Base-by-base conservation (phyloP, 495 filamentous ascomycete species). In the Podospora sp. region DNA sequence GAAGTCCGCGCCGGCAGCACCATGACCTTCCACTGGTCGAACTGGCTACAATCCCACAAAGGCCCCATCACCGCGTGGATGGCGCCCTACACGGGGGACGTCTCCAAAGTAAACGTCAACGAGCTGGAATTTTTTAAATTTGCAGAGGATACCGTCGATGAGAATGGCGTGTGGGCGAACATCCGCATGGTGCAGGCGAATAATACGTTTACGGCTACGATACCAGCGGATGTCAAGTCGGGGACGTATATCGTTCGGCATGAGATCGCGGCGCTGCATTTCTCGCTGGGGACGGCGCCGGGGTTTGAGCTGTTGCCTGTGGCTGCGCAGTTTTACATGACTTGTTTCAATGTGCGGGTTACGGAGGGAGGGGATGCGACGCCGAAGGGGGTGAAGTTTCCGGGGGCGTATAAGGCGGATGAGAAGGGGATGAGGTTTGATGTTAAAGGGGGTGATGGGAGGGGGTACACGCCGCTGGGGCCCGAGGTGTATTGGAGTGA, bases 91-190 rank as follows among this genome's bases (percentile, higher is more conserved):
- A 55, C 52, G 4, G 71, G 71, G 0, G 40, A 62, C 18, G 29
- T 73, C 76, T 74, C 83, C 18, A 78, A 78, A 7, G 88, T 86
- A 2, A 83, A 90, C 74, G 86, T 88, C 77, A 85, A 82, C 8
- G 73, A 73, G 6, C 82, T 91, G 21, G 73, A 88, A 71, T 91
- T 86, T 75, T 86, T 91, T 80, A 91, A 91, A 82, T 86, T 91
- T 66, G 82, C 79, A 59, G 77, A 87, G 69, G 75, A 75, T 11
- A 88, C 87, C 64, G 75, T 86, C 63, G 69, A 81, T 67, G 82
- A 78, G 59, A 72, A 70, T 61, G 66, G 68, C 18, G 71, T 67
- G 7, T 85, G 85, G 55, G 86, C 84, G 12, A 85, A 74, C 11
- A 90, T 87, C 83, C 84, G 82, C 40, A 50, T 75, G 70, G 20